Base-by-base conservation (phyloP, 202 grass and related monocot species). In the Saccharum hybrid region DNA sequence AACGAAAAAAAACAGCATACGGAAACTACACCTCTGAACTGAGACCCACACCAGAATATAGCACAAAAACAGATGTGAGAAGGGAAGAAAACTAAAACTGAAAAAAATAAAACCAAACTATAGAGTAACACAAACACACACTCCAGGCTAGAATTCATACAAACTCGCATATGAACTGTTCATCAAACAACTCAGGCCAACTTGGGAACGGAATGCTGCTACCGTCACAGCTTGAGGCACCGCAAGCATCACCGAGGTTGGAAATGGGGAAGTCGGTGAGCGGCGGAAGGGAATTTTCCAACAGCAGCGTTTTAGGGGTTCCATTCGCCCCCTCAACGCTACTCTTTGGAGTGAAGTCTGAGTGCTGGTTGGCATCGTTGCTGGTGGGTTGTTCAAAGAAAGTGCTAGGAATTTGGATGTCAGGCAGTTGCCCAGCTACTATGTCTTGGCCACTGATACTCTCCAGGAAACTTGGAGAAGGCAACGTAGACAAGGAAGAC, bases 251-350 rank as follows among this genome's bases (percentile, higher is more conserved):
- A 11, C 89, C 87, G 0, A 90, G 70, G 86, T 85, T 97, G 83
- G 89, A 90, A 69, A 94, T 85, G 66, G 89, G 79, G 66, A 92
- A 74, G 84, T 97, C 94, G 5, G 85, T 71, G 48, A 94, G 91
- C 8, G 85, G 89, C 48, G 94, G 94, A 80, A 97, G 84, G 52
- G 91, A 90, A 8, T 79, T 86, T 54, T 96, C 91, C 38, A 91
- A 84, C 75, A 89, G 43, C 8, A 83, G 72, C 6, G 81, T 81
- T 79, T 86, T 91, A 39, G 86, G 78, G 57, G 66, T 88, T 62
- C 67, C 74, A 54, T 87, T 83, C 41, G 77, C 88, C 6, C 70
- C 81, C 13, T 86, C 81, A 23, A 33, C 6, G 68, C 76, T 71
- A 16, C 68, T 81, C 36, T 84, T 88, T 23, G 77, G 73, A 22